Percentiles rank a stretch among this genome's conserved stretches.
Conservation (phyloP, 257 asterid species). For the Ballota nigra region DNA sequence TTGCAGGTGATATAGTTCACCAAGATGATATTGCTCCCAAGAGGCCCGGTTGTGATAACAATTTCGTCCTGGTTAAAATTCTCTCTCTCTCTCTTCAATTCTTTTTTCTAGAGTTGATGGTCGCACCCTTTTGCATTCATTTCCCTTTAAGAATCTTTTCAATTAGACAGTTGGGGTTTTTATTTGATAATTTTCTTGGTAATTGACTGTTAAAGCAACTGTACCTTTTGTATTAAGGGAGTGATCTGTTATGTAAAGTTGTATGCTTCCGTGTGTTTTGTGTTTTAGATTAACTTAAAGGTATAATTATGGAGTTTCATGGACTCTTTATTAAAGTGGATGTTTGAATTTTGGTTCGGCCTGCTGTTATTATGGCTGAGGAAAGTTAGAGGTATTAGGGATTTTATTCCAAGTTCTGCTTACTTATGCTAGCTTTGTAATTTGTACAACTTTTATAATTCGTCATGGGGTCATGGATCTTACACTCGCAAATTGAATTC, state of each 20-base stretch:
- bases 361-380: constrained; percentile 9
- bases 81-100: constrained; percentile 9
- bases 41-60: constrained; percentile 77
- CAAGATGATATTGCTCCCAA: constrained; percentile 78
- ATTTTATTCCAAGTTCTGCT: neutral
- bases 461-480: neutral
- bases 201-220: constrained; percentile 11
- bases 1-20: constrained; percentile 86
- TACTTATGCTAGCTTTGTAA: neutral
- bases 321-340: neutral
- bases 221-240: constrained; percentile 19
- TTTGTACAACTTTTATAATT: neutral
- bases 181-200: constrained; percentile 6
- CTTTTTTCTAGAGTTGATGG: constrained; percentile 13
- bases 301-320: neutral
- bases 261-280: constrained; percentile 21
- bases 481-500: neutral
- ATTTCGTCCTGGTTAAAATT: constrained; percentile 69
- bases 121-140: neutral
- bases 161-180: neutral
- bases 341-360: constrained; percentile 17
- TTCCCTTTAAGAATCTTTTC: neutral
- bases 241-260: constrained; percentile 11
- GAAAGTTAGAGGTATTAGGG: neutral
- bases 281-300: neutral